phyloP scores from a whole-genome alignment of 2,329 filamentous ascomycete genomes.

The Aschersonia sp. region DNA sequence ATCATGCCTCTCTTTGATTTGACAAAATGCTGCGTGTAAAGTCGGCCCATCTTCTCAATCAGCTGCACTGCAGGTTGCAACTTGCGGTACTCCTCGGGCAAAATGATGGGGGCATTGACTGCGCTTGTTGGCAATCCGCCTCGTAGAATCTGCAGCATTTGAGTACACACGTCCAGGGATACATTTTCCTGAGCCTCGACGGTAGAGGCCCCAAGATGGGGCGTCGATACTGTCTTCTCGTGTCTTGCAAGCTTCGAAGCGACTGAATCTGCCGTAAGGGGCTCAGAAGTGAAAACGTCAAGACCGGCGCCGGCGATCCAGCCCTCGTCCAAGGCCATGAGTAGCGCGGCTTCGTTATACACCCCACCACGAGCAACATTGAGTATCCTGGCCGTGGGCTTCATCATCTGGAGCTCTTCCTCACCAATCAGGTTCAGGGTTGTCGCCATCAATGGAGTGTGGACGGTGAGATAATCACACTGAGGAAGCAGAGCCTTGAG shows the following conservation, averaged over 20 bases:
- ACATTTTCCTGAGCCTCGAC: slow-evolving; percentile 77
- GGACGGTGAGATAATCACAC: slow-evolving; percentile 67
- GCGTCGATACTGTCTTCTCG: slow-evolving; percentile 60
- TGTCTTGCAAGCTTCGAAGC: slow-evolving; percentile 53
- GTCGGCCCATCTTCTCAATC: slow-evolving; percentile 63
- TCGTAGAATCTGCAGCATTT: slow-evolving; percentile 58
- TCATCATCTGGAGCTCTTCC: slow-evolving; percentile 56
- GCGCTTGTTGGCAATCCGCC: slow-evolving; percentile 62
- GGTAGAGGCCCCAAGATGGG: slow-evolving; percentile 67
- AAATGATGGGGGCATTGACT: slow-evolving; percentile 69
- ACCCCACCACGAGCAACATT: slow-evolving; percentile 73
- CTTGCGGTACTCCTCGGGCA: slow-evolving; percentile 67
- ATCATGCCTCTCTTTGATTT: slow-evolving; percentile 25
- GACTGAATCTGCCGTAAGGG: slow-evolving; percentile 37
- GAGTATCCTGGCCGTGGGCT: slow-evolving; percentile 55
- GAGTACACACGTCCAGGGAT: slow-evolving; percentile 67
- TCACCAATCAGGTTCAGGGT: slow-evolving; percentile 61
- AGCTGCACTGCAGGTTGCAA: slow-evolving; percentile 64
- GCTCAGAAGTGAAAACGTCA: slow-evolving; percentile 69
- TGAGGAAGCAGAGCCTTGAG: slow-evolving; percentile 46
- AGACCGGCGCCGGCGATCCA: slow-evolving; percentile 65
- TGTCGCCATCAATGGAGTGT: slow-evolving; percentile 65
- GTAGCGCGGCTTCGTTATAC: slow-evolving; percentile 60
- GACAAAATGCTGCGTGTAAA: slow-evolving; percentile 66
- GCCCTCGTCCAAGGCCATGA: slow-evolving; percentile 54